These are phyloP conservation scores for Daldinia childiae DNA, from an alignment of 495 filamentous ascomycete species.

Conservation along the genomic window DNA sequence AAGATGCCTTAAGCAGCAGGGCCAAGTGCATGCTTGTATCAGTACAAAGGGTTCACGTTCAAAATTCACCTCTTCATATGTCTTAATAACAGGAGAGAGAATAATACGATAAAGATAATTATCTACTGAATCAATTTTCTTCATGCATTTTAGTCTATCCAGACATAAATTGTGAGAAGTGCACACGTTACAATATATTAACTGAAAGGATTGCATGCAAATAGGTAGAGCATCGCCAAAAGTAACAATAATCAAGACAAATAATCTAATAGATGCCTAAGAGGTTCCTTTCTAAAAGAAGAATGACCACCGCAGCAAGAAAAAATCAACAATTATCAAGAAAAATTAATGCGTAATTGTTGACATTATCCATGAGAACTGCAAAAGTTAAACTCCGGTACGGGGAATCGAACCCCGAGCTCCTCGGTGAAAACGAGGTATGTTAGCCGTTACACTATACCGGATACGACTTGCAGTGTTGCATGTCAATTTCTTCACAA, in stretches of 20 bases:
- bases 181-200: not conserved
- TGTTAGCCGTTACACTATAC: slow-evolving; percentile 48
- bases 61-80: not conserved
- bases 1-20: too few relatives aligned
- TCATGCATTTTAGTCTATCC: not conserved
- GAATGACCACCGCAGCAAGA: too few relatives aligned
- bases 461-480: slow-evolving; percentile 11
- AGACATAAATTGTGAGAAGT: not conserved
- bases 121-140: not conserved
- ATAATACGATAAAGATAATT: not conserved
- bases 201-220: not conserved
- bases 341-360: not conserved
- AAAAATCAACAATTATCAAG: too few relatives aligned
- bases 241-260: not conserved
- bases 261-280: too few relatives aligned
- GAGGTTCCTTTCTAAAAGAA: too few relatives aligned
- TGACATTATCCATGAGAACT: not conserved
- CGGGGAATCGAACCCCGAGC: slow-evolving; percentile 63
- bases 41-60: too few relatives aligned
- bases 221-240: not conserved
- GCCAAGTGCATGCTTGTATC: too few relatives aligned
- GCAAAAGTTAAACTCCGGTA: slow-evolving; percentile 50
- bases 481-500: not conserved
- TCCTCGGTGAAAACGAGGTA: slow-evolving; percentile 53
- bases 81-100: not conserved